Conservation (phyloP, 805 yeast species). For the Teunomyces cretensis region DNA sequence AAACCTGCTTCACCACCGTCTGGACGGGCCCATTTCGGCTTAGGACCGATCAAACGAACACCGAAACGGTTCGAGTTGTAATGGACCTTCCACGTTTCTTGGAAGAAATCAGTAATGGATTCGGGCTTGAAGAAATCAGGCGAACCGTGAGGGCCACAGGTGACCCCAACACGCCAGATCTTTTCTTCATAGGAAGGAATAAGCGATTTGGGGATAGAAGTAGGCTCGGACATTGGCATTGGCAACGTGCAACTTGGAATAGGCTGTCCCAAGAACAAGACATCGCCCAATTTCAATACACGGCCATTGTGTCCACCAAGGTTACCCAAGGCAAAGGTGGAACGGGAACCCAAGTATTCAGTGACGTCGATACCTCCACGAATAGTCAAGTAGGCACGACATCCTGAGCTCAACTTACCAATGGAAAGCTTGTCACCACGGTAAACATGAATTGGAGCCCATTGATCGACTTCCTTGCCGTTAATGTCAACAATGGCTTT, state of each 20-base stretch:
- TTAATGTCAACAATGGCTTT: conserved; percentile 64
- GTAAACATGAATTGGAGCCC: conserved; percentile 69
- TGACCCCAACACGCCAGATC: conserved; percentile 85
- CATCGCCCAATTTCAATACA: conserved; percentile 88
- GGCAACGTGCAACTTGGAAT: conserved; percentile 69
- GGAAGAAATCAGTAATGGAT: conserved; percentile 72
- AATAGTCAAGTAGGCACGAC: conserved; percentile 86
- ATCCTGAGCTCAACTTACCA: conserved; percentile 80
- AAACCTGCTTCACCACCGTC: conserved; percentile 98
- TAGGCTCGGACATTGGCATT: conserved; percentile 66
- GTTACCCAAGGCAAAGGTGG: conserved; percentile 91
- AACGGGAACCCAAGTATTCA: conserved; percentile 92
- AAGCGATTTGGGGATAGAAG: conserved; percentile 51
- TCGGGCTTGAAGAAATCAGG: conserved; percentile 89
- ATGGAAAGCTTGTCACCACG: conserved; percentile 77
- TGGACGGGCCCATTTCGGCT: conserved; percentile 92
- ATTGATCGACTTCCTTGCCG: conserved; percentile 55
- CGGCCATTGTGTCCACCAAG: conserved; percentile 96
- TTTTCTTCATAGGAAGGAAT: conserved; percentile 53
- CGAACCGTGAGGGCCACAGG: conserved; percentile 97
- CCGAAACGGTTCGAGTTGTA: conserved; percentile 97
- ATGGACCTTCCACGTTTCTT: conserved; percentile 87
- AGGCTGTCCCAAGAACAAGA: conserved; percentile 81
- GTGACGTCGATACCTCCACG: conserved; percentile 94
- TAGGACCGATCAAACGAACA: conserved; percentile 90